A percentile compares a stretch with the other conserved stretches of the same genome.
phyloP scores from a whole-genome alignment of 768 basidiomycete genomes.

The Rhizopogon salebrosus region DNA sequence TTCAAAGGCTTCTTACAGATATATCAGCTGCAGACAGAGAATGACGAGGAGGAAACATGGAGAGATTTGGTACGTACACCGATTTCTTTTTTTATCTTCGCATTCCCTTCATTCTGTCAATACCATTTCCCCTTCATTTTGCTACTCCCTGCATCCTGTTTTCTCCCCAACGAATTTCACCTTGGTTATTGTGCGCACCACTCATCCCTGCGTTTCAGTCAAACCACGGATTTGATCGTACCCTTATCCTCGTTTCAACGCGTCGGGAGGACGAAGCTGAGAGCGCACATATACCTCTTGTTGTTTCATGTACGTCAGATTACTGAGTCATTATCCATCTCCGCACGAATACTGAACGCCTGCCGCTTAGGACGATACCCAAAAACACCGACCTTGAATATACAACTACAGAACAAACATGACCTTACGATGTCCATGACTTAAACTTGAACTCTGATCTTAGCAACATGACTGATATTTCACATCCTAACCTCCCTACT shows the following conservation, averaged over 20 bases:
- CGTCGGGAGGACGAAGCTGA: constrained; percentile 48
- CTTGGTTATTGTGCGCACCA: constrained; percentile 4
- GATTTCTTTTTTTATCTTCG: background rate
- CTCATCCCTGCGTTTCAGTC: constrained; percentile 34
- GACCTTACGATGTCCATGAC: background rate
- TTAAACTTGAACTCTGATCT: background rate
- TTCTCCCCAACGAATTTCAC: constrained; percentile 3
- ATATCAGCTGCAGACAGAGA: constrained; percentile 81
- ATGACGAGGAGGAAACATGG: constrained; percentile 83
- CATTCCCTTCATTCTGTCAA: background rate
- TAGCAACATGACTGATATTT: background rate
- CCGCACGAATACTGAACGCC: background rate
- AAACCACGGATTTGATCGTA: constrained; percentile 72
- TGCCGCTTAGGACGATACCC: background rate
- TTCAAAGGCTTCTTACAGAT: constrained; percentile 80
- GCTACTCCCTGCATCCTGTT: background rate
- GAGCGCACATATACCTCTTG: background rate
- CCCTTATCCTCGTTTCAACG: constrained; percentile 51
- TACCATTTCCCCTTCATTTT: too few species aligned
- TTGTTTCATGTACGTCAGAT: background rate
- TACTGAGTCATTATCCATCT: background rate
- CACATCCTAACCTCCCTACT: background rate
- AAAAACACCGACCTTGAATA: background rate
- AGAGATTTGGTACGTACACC: constrained; percentile 56
- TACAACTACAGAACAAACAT: background rate